phyloP scores from a whole-genome alignment of 371 early-diverging fungal genomes.

The Quaeritorhiza haematococci region DNA sequence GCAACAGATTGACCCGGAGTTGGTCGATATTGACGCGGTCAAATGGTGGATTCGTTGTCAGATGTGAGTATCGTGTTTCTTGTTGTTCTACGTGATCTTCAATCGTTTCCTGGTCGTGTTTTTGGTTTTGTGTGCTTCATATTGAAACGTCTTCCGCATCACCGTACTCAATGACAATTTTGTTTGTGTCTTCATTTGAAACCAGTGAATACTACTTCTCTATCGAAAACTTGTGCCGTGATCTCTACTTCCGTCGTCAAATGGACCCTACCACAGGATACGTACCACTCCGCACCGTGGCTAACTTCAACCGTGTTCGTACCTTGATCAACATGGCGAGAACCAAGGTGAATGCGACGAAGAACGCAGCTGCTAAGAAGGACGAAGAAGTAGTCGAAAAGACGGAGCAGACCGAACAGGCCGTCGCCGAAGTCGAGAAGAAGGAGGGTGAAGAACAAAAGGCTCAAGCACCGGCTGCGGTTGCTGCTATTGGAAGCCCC shows the following conservation, averaged over 20 bases:
- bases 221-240: conserved; percentile 89
- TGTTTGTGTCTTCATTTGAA: neutral
- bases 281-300: conserved; percentile 66
- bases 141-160: neutral
- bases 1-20: conserved; percentile 10
- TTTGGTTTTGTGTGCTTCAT: neutral
- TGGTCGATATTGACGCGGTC: conserved; percentile 32
- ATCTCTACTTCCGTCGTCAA: conserved; percentile 84
- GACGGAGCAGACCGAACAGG: neutral
- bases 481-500: conserved; percentile 4
- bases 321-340: conserved; percentile 23
- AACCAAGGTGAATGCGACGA: conserved; percentile 6
- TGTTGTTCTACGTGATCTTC: neutral
- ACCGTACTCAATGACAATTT: conserved; percentile 21
- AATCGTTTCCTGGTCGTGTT: neutral
- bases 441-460: neutral
- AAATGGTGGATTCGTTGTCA: conserved; percentile 33
- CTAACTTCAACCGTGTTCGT: conserved; percentile 79
- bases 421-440: neutral
- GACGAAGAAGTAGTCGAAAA: neutral
- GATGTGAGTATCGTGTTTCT: conserved; percentile 18
- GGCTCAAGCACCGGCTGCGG: neutral
- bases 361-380: neutral
- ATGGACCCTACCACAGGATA: conserved; percentile 77
- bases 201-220: conserved; percentile 78